A percentile compares a stretch with the other conserved stretches of the same genome.
These are phyloP conservation scores for Capsella rubella DNA, from an alignment of 441 rosid species.

Conservation along the genomic window DNA sequence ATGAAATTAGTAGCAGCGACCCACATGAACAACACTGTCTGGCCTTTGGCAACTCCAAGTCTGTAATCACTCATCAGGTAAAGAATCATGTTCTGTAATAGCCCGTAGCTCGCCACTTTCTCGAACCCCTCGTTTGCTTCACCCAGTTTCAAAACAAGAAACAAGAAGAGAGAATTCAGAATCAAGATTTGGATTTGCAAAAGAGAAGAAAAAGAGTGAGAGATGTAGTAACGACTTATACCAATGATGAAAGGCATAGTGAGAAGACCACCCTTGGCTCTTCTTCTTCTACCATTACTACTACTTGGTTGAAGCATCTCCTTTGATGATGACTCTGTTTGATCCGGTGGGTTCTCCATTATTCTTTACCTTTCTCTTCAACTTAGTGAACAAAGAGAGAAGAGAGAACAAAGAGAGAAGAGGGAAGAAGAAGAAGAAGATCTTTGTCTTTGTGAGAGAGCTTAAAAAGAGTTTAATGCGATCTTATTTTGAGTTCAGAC, in stretches of 20 bases:
- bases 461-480: conserved; percentile 38
- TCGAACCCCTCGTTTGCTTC: conserved; percentile 85
- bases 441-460: conserved; percentile 43
- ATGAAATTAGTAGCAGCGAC: conserved; percentile 74
- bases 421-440: conserved; percentile 8
- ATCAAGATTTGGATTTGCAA: not conserved
- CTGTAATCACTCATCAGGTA: conserved; percentile 71
- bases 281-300: conserved; percentile 36
- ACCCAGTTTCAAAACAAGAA: not conserved
- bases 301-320: conserved; percentile 31
- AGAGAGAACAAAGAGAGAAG: conserved; percentile 9
- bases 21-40: conserved; percentile 72
- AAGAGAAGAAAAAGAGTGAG: not conserved
- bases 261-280: conserved; percentile 73
- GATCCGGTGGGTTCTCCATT: conserved; percentile 55
- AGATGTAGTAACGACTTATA: conserved; percentile 23
- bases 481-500: conserved; percentile 45
- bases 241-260: conserved; percentile 93
- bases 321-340: conserved; percentile 33
- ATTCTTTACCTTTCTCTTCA: conserved; percentile 19
- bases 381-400: not conserved
- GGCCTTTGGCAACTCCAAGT: conserved; percentile 56
- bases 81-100: conserved; percentile 73
- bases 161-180: not conserved
- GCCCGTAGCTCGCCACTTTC: conserved; percentile 82